A percentile compares a stretch with the other conserved stretches of the same genome.
Evolutionary conservation across 1,139 yeast genomes (phyloP).

Genomic region (Sugiyamaella castrensis): DNA sequence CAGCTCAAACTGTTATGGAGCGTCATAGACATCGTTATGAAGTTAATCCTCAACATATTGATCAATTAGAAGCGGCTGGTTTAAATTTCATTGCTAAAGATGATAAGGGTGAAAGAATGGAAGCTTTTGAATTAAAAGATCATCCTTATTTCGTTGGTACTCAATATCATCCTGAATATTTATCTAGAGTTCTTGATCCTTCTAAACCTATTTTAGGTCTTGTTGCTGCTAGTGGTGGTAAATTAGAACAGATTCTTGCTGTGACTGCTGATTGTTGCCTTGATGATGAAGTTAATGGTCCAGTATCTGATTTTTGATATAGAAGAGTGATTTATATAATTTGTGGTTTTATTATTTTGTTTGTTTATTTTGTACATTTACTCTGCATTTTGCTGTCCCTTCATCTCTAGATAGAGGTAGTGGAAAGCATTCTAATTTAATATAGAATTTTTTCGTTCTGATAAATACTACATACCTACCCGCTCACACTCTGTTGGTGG

Average conservation of each 20-base stretch:
- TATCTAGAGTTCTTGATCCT: slow-evolving; percentile 94
- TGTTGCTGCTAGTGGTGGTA: slow-evolving; percentile 88
- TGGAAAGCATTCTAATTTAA: too few relatives aligned
- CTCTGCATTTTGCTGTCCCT: too few relatives aligned
- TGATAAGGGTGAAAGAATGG: slow-evolving; percentile 89
- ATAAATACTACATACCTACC: too few relatives aligned
- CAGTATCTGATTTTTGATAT: slow-evolving; percentile 8
- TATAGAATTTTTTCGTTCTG: too few relatives aligned
- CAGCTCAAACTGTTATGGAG: slow-evolving; percentile 66
- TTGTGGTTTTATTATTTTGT: slow-evolving; percentile 1
- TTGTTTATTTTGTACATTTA: slow-evolving; percentile 4
- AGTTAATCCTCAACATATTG: slow-evolving; percentile 81
- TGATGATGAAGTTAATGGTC: slow-evolving; percentile 6
- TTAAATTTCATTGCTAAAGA: slow-evolving; percentile 90
- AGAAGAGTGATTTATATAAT: background rate
- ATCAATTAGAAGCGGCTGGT: slow-evolving; percentile 69
- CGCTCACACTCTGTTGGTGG: too few relatives aligned
- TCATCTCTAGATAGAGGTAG: too few relatives aligned
- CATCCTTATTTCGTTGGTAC: slow-evolving; percentile 95
- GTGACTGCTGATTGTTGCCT: background rate
- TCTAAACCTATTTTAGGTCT: slow-evolving; percentile 95
- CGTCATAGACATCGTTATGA: slow-evolving; percentile 99
- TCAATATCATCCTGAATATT: slow-evolving; percentile 97
- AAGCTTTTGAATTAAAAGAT: slow-evolving; percentile 71
- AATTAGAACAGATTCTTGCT: slow-evolving; percentile 45